Conservation (phyloP, 2,329 filamentous ascomycete genomes). For the Beauveria caledonica region DNA sequence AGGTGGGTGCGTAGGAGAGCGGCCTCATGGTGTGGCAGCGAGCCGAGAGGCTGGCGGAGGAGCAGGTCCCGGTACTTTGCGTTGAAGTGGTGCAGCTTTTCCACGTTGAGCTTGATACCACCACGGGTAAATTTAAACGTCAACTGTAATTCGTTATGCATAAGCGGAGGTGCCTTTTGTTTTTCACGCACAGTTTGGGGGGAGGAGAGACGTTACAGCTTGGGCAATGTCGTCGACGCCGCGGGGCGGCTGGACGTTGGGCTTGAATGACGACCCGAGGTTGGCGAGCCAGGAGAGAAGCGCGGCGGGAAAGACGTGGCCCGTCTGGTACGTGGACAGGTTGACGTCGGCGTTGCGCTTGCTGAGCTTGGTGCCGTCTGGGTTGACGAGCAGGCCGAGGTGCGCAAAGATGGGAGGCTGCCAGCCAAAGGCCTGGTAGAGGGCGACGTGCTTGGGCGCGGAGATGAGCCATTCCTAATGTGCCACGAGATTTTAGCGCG, state of each 20-base stretch:
- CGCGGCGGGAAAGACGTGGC: slow-evolving; percentile 39
- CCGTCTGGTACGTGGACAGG: slow-evolving; percentile 41
- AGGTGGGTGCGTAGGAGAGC: slow-evolving; percentile 18
- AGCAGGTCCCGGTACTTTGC: slow-evolving; percentile 47
- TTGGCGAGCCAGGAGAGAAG: slow-evolving; percentile 76
- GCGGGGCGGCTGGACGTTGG: slow-evolving; percentile 22
- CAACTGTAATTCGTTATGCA: slow-evolving; percentile 43
- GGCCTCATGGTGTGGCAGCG: slow-evolving; percentile 17
- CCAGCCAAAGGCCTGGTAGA: slow-evolving; percentile 77
- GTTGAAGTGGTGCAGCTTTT: slow-evolving; percentile 76
- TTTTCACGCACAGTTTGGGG: neutral
- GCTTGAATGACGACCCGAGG: slow-evolving; percentile 37
- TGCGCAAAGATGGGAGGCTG: slow-evolving; percentile 67
- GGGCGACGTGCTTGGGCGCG: slow-evolving; percentile 62
- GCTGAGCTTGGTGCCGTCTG: slow-evolving; percentile 68
- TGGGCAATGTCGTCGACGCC: slow-evolving; percentile 61
- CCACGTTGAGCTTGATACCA: slow-evolving; percentile 72
- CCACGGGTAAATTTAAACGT: slow-evolving; percentile 84
- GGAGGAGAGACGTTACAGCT: slow-evolving; percentile 38
- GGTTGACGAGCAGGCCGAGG: slow-evolving; percentile 64
- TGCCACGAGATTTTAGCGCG: neutral
- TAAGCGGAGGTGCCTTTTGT: neutral
- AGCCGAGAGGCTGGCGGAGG: slow-evolving; percentile 19
- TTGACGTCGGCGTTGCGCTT: slow-evolving; percentile 61
- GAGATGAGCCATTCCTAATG: slow-evolving; percentile 83